These are phyloP conservation scores for Phytopythium vexans DNA, from an alignment of 352 stramenopile species.

Conservation along the genomic window DNA sequence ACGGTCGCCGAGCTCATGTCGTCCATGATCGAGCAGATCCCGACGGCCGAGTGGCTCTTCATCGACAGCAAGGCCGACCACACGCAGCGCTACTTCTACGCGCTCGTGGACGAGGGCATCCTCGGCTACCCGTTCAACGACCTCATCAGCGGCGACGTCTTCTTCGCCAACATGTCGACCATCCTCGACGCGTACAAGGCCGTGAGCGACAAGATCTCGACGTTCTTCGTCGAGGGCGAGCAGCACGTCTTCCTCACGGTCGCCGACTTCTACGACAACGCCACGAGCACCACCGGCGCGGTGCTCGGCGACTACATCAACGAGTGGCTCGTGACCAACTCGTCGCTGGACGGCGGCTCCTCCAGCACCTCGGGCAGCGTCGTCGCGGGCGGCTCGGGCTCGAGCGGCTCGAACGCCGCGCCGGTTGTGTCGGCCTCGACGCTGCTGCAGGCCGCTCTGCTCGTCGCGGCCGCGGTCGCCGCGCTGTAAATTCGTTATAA, in stretches of 20 bases:
- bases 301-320: slow-evolving; percentile 31
- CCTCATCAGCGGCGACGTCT: slow-evolving; percentile 49
- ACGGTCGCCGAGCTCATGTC: slow-evolving; percentile 48
- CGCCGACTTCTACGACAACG: slow-evolving; percentile 45
- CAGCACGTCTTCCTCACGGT: slow-evolving; percentile 53
- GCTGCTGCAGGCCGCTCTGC: no score
- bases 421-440: background rate
- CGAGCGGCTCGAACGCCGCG: slow-evolving; percentile 13
- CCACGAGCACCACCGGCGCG: slow-evolving; percentile 31
- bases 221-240: slow-evolving; percentile 42
- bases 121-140: slow-evolving; percentile 48
- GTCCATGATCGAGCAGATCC: slow-evolving; percentile 44
- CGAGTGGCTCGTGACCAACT: slow-evolving; percentile 34
- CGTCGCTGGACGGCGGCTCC: slow-evolving; percentile 22
- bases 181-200: slow-evolving; percentile 54
- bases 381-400: slow-evolving; percentile 6
- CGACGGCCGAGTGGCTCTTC: slow-evolving; percentile 57
- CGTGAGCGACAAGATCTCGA: slow-evolving; percentile 40
- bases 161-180: slow-evolving; percentile 49
- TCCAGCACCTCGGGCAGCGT: slow-evolving; percentile 11
- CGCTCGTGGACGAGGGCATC: slow-evolving; percentile 50
- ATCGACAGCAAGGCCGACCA: slow-evolving; percentile 58
- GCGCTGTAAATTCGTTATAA: no score
- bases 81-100: slow-evolving; percentile 67
- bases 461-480: no score